Evolutionary conservation across 805 yeast genomes (phyloP).

Genomic region (Starmerella apis): DNA sequence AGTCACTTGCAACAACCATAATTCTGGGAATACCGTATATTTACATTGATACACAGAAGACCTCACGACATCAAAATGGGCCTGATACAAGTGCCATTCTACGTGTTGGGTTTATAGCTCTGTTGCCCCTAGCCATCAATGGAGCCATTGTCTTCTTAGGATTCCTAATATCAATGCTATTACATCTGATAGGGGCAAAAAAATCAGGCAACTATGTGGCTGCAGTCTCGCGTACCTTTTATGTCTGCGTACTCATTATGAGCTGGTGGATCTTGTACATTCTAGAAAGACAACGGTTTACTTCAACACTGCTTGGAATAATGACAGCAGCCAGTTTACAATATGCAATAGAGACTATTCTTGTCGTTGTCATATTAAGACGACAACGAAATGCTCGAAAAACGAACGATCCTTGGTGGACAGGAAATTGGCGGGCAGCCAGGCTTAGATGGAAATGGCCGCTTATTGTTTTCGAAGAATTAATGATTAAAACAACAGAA

Average conservation of each 20-base stretch:
- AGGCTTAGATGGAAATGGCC: constrained; percentile 75
- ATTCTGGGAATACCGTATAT: constrained; percentile 51
- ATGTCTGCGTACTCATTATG: constrained; percentile 44
- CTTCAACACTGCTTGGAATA: constrained; percentile 52
- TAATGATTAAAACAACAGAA: constrained; percentile 74
- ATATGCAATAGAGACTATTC: constrained; percentile 42
- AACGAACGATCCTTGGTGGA: constrained; percentile 64
- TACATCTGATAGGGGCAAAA: background rate
- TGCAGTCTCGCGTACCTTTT: constrained; percentile 42
- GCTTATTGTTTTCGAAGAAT: constrained; percentile 73
- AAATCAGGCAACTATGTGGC: constrained; percentile 35
- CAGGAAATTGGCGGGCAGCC: constrained; percentile 40
- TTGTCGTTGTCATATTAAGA: constrained; percentile 44
- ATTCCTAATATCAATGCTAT: constrained; percentile 21
- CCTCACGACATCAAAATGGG: constrained; percentile 38
- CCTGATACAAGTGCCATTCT: constrained; percentile 36
- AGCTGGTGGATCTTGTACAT: constrained; percentile 57
- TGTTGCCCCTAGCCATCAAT: constrained; percentile 23
- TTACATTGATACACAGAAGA: constrained; percentile 65
- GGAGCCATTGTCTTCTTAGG: constrained; percentile 22
- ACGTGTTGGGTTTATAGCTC: constrained; percentile 38
- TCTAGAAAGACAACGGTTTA: constrained; percentile 55
- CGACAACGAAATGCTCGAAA: constrained; percentile 44
- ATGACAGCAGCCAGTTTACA: constrained; percentile 48
- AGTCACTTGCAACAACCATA: constrained; percentile 49